These are phyloP conservation scores for Aphanomyces euteiches DNA, from an alignment of 352 stramenopile species.

Conservation along the genomic window DNA sequence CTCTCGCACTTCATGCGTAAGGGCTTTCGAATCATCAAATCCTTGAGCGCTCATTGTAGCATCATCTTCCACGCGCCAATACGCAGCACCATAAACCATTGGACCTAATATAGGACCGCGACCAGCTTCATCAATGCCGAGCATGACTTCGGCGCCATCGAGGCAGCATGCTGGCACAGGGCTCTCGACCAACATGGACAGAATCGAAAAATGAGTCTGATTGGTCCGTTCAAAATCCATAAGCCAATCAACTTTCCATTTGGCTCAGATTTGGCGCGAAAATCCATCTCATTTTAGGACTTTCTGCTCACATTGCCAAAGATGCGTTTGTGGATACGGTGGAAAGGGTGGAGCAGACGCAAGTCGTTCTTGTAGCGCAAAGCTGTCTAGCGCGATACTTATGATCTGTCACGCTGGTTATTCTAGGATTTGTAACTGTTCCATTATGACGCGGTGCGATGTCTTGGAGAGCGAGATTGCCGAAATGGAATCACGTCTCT, in stretches of 20 bases:
- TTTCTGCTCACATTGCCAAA: too few relatives aligned
- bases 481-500: constrained; percentile 21
- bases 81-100: constrained; percentile 93
- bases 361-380: too few relatives aligned
- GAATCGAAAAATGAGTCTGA: background rate
- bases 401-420: too few relatives aligned
- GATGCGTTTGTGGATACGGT: too few relatives aligned
- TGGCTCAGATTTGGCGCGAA: too few relatives aligned
- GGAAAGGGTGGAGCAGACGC: too few relatives aligned
- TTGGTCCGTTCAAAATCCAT: background rate
- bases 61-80: constrained; percentile 78
- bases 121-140: constrained; percentile 95
- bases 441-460: constrained; percentile 9
- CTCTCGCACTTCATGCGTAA: constrained; percentile 83
- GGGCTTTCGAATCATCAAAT: constrained; percentile 94
- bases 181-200: constrained; percentile 34
- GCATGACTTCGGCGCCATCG: constrained; percentile 68
- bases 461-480: constrained; percentile 25
- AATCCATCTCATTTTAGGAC: background rate
- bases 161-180: constrained; percentile 57
- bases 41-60: constrained; percentile 75
- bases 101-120: constrained; percentile 91
- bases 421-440: too few relatives aligned
- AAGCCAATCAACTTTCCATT: background rate
- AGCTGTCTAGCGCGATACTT: too few relatives aligned